Evolutionary conservation across 345 rosid genomes (phyloP).

Genomic region (Pistacia atlantica): DNA sequence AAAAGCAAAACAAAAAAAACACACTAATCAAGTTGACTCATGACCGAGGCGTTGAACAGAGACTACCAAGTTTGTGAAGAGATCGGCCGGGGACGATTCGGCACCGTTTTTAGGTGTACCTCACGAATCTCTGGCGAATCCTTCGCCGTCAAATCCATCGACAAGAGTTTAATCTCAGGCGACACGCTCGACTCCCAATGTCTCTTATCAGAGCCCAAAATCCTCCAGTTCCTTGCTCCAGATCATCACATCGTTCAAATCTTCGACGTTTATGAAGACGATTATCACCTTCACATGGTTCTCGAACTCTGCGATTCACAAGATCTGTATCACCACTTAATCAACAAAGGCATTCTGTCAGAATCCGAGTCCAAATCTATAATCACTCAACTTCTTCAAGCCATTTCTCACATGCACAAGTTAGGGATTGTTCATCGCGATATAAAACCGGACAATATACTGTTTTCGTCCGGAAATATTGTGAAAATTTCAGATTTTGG

Average conservation of each 20-base stretch:
- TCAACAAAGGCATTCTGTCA: slow-evolving; percentile 26
- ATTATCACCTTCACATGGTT: slow-evolving; percentile 48
- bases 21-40: slow-evolving; percentile 11
- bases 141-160: slow-evolving; percentile 67
- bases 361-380: slow-evolving; percentile 37
- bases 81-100: slow-evolving; percentile 73
- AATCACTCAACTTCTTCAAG: slow-evolving; percentile 40
- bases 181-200: slow-evolving; percentile 64
- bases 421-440: slow-evolving; percentile 62
- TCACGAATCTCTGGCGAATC: slow-evolving; percentile 29
- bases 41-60: slow-evolving; percentile 49
- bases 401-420: slow-evolving; percentile 56
- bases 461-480: slow-evolving; percentile 35
- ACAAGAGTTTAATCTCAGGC: slow-evolving; percentile 49
- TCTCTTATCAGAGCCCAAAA: slow-evolving; percentile 47
- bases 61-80: slow-evolving; percentile 53
- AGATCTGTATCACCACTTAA: slow-evolving; percentile 44
- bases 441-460: slow-evolving; percentile 62
- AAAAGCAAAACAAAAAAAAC: not conserved
- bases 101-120: slow-evolving; percentile 54
- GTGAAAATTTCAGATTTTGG: slow-evolving; percentile 31
- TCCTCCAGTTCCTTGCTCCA: slow-evolving; percentile 40
- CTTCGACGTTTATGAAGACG: slow-evolving; percentile 43
- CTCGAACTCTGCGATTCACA: slow-evolving; percentile 41
- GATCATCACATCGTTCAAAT: slow-evolving; percentile 42